These are phyloP conservation scores for Biscogniauxia marginata DNA, from an alignment of 2,329 filamentous ascomycete species.

Conservation along the genomic window DNA sequence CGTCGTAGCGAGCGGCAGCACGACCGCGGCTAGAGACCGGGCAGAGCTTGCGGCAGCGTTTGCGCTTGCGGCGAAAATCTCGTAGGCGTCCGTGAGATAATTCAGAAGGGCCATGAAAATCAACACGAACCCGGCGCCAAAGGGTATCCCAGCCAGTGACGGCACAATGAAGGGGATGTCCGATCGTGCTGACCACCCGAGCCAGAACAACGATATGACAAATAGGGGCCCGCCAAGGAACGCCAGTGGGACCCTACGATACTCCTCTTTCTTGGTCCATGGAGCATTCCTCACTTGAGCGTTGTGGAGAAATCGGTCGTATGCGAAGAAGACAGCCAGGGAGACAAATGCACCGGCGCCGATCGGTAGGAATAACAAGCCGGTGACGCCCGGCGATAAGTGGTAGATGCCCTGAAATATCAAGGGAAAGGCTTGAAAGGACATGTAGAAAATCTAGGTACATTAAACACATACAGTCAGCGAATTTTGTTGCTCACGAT, in stretches of 20 bases:
- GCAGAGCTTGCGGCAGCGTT: conserved; percentile 50
- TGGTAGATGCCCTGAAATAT: conserved; percentile 65
- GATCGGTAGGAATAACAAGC: conserved; percentile 68
- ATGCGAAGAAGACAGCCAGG: conserved; percentile 61
- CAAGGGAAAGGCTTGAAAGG: conserved; percentile 71
- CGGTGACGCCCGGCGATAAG: conserved; percentile 62
- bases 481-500: background rate
- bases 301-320: conserved; percentile 58
- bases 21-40: conserved; percentile 49
- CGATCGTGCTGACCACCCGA: conserved; percentile 56
- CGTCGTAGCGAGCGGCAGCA: conserved; percentile 56
- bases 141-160: conserved; percentile 59
- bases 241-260: conserved; percentile 68
- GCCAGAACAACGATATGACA: conserved; percentile 56
- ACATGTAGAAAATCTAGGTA: conserved; percentile 62
- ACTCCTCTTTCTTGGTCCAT: conserved; percentile 65
- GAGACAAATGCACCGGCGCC: conserved; percentile 60
- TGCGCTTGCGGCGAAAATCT: conserved; percentile 59
- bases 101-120: conserved; percentile 63
- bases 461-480: background rate
- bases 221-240: conserved; percentile 67
- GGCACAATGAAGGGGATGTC: conserved; percentile 53
- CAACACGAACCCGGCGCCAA: conserved; percentile 60
- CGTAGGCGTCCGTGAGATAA: conserved; percentile 67
- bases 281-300: conserved; percentile 47